A percentile compares a stretch with the other conserved stretches of the same genome.
phyloP scores from a whole-genome alignment of 495 filamentous ascomycete species.

The Aspergillus nanangensis region DNA sequence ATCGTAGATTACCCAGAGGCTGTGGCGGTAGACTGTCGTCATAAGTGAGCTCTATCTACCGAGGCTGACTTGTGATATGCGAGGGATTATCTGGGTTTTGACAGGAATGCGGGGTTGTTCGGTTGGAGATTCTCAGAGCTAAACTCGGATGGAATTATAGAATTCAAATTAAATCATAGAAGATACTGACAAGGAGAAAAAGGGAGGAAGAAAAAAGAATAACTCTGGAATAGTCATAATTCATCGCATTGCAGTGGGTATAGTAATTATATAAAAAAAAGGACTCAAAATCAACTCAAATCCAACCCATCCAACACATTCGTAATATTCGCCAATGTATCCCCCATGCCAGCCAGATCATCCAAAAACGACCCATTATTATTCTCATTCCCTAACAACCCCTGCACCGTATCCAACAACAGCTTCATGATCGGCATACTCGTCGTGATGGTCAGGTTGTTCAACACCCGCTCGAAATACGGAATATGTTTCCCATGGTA shows the following conservation, averaged over 20 bases:
- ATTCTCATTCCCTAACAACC: conserved; percentile 6
- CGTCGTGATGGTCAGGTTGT: conserved; percentile 33
- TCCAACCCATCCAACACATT: neutral
- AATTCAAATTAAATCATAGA: too few species aligned
- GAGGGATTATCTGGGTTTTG: conserved; percentile 63
- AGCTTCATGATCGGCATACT: conserved; percentile 31
- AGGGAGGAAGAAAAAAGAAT: too few species aligned
- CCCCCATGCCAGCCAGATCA: neutral
- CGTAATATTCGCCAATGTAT: neutral
- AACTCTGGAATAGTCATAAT: too few species aligned
- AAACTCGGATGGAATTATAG: too few species aligned
- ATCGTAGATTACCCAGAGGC: conserved; percentile 79
- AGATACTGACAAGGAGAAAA: too few species aligned
- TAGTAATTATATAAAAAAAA: too few species aligned
- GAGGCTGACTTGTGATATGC: conserved; percentile 79
- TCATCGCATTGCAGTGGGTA: too few species aligned
- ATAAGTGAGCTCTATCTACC: conserved; percentile 61
- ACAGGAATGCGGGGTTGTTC: too few species aligned
- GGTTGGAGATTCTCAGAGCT: too few species aligned
- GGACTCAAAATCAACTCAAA: neutral
- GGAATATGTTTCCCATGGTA: conserved; percentile 38
- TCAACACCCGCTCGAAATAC: conserved; percentile 40
- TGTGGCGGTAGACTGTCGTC: too few species aligned
- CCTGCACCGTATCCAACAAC: conserved; percentile 22
- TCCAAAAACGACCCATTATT: neutral